phyloP scores from a whole-genome alignment of 1,284 basidiomycete species.

The Ustilago bromivora region DNA sequence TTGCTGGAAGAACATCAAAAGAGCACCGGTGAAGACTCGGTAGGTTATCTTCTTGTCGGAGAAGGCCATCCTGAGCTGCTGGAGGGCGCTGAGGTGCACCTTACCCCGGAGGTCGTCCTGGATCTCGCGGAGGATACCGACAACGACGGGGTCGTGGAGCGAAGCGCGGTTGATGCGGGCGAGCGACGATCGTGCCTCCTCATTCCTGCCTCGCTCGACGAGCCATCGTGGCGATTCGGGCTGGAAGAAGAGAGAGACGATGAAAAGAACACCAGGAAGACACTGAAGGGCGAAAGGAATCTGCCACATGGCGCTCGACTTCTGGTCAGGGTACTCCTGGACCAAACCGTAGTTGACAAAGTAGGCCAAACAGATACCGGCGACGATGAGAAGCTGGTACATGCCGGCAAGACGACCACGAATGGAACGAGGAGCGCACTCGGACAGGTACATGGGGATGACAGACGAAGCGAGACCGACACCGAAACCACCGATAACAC shows the following conservation, averaged over 20 bases:
- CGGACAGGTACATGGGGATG: conserved; percentile 66
- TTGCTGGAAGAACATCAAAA: conserved; percentile 59
- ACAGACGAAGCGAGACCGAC: conserved; percentile 52
- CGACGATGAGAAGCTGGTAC: conserved; percentile 71
- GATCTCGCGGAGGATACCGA: conserved; percentile 43
- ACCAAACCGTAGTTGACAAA: conserved; percentile 52
- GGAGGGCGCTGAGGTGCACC: conserved; percentile 43
- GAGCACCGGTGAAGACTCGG: conserved; percentile 56
- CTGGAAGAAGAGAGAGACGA: conserved; percentile 54
- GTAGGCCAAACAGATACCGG: conserved; percentile 57
- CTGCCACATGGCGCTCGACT: conserved; percentile 58
- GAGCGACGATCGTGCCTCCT: conserved; percentile 29
- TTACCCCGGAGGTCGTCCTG: conserved; percentile 59
- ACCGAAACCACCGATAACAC: conserved; percentile 52
- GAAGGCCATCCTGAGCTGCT: conserved; percentile 71
- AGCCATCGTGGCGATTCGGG: conserved; percentile 68
- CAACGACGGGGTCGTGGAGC: conserved; percentile 26
- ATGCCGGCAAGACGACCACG: conserved; percentile 69
- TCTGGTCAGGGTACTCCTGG: conserved; percentile 35
- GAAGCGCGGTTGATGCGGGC: conserved; percentile 29
- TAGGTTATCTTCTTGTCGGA: conserved; percentile 70
- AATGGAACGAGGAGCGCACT: conserved; percentile 66
- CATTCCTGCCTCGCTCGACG: conserved; percentile 48
- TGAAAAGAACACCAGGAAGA: conserved; percentile 61
- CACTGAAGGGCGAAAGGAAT: conserved; percentile 63